phyloP scores from a whole-genome alignment of 139 green algal species.

The Chlamydomonas eustigma region DNA sequence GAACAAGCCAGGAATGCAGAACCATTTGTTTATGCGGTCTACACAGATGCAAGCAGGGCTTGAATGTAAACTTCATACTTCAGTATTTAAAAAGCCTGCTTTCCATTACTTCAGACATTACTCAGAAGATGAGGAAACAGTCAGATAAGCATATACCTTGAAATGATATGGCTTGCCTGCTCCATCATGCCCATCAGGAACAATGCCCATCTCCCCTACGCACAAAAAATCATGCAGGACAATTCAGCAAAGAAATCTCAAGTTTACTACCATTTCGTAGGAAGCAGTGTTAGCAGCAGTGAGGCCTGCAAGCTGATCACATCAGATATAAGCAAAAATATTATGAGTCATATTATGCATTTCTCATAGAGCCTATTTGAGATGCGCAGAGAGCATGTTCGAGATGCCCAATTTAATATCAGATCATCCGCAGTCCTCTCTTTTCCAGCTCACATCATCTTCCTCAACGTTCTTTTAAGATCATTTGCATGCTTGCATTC shows the following conservation, averaged over 20 bases:
- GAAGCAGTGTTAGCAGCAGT: not conserved
- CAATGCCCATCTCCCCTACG: conserved; percentile 54
- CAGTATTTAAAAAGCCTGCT: too few species aligned
- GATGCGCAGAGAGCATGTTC: not conserved
- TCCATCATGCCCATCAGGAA: conserved; percentile 45
- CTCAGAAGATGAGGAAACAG: too few species aligned
- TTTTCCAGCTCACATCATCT: too few species aligned
- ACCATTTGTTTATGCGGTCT: not conserved
- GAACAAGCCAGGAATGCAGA: not conserved
- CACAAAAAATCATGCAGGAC: not conserved
- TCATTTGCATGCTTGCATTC: too few species aligned
- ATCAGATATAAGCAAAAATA: not conserved
- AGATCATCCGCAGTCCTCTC: too few species aligned
- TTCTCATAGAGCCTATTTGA: not conserved
- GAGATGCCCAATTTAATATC: too few species aligned
- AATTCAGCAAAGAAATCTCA: not conserved
- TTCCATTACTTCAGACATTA: too few species aligned
- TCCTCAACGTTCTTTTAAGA: too few species aligned
- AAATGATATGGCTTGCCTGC: conserved; percentile 47
- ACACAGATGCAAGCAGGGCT: too few species aligned
- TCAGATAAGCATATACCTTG: too few species aligned
- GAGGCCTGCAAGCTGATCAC: not conserved
- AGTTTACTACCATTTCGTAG: not conserved
- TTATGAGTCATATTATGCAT: not conserved
- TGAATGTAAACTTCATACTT: too few species aligned